phyloP scores from a whole-genome alignment of 176 grass and related monocot genomes.

The Secale cereale region DNA sequence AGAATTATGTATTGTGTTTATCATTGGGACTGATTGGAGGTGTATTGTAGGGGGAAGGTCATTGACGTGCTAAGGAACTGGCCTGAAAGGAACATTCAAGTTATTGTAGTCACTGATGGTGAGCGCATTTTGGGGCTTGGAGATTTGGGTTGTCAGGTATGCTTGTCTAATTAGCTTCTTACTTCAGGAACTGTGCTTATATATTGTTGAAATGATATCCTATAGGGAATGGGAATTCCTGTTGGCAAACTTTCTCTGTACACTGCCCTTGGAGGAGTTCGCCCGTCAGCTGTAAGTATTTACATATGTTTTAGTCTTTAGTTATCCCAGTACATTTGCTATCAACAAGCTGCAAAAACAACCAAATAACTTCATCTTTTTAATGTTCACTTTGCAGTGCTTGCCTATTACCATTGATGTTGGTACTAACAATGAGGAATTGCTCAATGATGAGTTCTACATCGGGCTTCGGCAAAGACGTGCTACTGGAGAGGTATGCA shows the following conservation, averaged over 20 bases:
- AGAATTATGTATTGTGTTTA: background rate
- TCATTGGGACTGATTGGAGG: slow-evolving; percentile 9
- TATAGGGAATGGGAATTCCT: slow-evolving; percentile 99
- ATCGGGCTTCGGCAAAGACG: slow-evolving; percentile 88
- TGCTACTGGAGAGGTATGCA: slow-evolving; percentile 78
- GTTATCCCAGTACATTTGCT: background rate
- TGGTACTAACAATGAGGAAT: slow-evolving; percentile 82
- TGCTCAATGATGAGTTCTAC: slow-evolving; percentile 94
- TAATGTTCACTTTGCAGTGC: slow-evolving; percentile 54
- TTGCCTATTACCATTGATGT: slow-evolving; percentile 98
- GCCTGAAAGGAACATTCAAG: slow-evolving; percentile 92
- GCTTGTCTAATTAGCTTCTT: slow-evolving; percentile 27
- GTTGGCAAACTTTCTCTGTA: slow-evolving; percentile 98
- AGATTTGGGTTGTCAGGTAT: slow-evolving; percentile 98
- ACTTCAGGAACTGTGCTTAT: slow-evolving; percentile 11
- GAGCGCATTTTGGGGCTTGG: slow-evolving; percentile 98
- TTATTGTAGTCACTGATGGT: slow-evolving; percentile 96
- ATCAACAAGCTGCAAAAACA: background rate
- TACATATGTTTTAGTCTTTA: background rate
- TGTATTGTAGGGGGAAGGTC: slow-evolving; percentile 71
- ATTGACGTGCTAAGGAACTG: slow-evolving; percentile 96
- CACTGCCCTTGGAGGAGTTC: slow-evolving; percentile 93
- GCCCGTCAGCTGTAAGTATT: slow-evolving; percentile 80
- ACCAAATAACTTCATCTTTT: background rate
- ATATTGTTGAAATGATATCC: slow-evolving; percentile 38